Evolutionary conservation across 768 basidiomycete species (phyloP).

Genomic region (Macrolepiota dolichaula): DNA sequence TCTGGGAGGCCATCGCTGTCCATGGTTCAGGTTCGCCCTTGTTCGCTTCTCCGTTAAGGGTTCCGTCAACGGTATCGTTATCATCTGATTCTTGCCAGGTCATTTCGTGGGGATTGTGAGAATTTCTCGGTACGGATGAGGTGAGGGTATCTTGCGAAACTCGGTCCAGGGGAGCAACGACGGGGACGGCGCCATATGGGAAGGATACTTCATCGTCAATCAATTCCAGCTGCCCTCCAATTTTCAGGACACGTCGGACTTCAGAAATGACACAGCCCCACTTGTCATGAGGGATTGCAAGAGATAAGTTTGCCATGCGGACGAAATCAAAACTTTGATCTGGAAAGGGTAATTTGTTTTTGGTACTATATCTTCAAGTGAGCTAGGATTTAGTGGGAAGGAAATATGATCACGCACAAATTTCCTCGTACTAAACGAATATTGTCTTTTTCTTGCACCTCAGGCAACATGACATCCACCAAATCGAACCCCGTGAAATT

Average conservation of each 20-base stretch:
- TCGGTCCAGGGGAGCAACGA: neutral
- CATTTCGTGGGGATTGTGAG: neutral
- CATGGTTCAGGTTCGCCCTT: neutral
- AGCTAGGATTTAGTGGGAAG: constrained; percentile 38
- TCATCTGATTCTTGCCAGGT: neutral
- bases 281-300: constrained; percentile 55
- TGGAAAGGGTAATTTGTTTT: constrained; percentile 53
- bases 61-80: neutral
- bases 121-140: neutral
- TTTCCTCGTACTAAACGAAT: constrained; percentile 58
- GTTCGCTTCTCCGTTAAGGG: neutral
- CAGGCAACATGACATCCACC: constrained; percentile 41
- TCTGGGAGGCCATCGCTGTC: constrained; percentile 2
- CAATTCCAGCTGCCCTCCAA: constrained; percentile 65
- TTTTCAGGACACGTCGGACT: constrained; percentile 56
- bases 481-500: constrained; percentile 67
- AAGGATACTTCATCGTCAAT: constrained; percentile 73
- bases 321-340: constrained; percentile 67
- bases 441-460: constrained; percentile 35
- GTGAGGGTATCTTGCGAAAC: neutral
- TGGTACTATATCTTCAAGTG: too few relatives aligned
- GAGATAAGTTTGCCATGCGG: constrained; percentile 64
- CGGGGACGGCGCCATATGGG: constrained; percentile 40
- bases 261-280: constrained; percentile 64
- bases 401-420: constrained; percentile 49